A percentile compares a stretch with the other conserved stretches of the same genome.
Conservation (phyloP, 495 filamentous ascomycete genomes). For the Sordaria brevicollis region DNA sequence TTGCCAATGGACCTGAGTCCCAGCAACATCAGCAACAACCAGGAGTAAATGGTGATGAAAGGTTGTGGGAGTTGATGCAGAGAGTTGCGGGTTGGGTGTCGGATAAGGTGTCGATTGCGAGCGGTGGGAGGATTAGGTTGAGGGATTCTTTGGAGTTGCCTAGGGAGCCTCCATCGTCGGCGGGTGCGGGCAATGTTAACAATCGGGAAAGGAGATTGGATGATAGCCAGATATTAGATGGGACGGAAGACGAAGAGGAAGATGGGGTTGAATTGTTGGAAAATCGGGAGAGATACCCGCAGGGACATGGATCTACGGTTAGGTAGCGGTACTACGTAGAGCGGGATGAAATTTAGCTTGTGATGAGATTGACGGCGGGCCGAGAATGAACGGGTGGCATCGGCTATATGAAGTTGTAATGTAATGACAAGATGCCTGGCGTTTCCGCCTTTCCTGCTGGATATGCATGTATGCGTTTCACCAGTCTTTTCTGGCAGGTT, state of each 20-base stretch:
- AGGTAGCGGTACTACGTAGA: not conserved
- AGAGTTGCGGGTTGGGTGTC: conserved; percentile 46
- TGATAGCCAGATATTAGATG: conserved; percentile 46
- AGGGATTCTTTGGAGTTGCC: conserved; percentile 24
- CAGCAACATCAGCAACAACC: conserved; percentile 35
- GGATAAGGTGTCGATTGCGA: conserved; percentile 35
- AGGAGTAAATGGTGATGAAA: conserved; percentile 45
- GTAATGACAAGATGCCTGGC: not conserved
- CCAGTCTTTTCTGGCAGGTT: too few relatives aligned
- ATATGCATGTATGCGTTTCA: too few relatives aligned
- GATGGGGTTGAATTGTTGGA: conserved; percentile 58
- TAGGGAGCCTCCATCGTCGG: not conserved
- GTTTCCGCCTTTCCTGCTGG: not conserved
- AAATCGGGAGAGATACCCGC: conserved; percentile 11
- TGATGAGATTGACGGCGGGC: not conserved
- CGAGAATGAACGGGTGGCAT: not conserved
- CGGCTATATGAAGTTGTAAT: not conserved
- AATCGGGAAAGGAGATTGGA: conserved; percentile 10
- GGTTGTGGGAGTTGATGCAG: conserved; percentile 57
- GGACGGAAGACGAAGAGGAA: conserved; percentile 47
- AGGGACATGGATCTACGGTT: not conserved
- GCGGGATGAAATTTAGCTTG: not conserved
- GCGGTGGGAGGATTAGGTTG: conserved; percentile 39
- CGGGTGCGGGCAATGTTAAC: conserved; percentile 4
- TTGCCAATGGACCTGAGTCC: conserved; percentile 18